Evolutionary conservation across 352 stramenopile species (phyloP), one percentile per base, ranked within the genome.

Genomic region (Pythium periplocum): DNA sequence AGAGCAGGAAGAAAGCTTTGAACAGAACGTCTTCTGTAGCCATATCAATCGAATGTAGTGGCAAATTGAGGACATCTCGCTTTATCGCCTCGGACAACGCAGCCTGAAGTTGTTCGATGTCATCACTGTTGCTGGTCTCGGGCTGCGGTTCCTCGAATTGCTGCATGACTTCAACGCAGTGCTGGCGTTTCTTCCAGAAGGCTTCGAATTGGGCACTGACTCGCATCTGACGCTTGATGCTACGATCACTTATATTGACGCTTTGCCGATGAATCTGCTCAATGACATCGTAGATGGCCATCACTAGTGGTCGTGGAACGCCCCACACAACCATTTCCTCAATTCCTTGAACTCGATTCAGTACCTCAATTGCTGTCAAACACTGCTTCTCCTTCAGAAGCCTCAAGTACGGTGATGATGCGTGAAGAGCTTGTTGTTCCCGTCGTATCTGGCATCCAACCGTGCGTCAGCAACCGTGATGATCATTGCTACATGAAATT

Each of bases 241-340:
- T 79, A 12, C 64, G 58, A 8, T 67, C 71, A 38, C 75, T 70
- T 10, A 73, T 45, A 34, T 75, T 61, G 10, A 66, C 59, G 6
- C 55, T 73, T 39, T 87, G 73, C 1, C 38, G 8, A 10, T 83
- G 71, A 4, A 87, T 62, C 6, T 72, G 59, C 48, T 79, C 60
- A 12, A 89, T 76, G 6, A 84, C 67, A 35, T 72, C 66, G 53
- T 79, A 88, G 30, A 89, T 73, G 0, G 45, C 67, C 45, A 69
- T 60, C 4, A 73, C 78, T 3, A 89, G 61, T 12, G 72, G 65
- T 3, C 54, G 48, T 10, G 76, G 76, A 6, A 87, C 61, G 26
- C 65, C 68, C 78, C 78, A 89, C 0, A 64, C 71, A 0, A 80
- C 62, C 0, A 89, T 40, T n/a, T 87, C 70, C 3, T 73, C 54